Base-by-base conservation (phyloP, 2,329 filamentous ascomycete genomes). In the Calycina herbarum region DNA sequence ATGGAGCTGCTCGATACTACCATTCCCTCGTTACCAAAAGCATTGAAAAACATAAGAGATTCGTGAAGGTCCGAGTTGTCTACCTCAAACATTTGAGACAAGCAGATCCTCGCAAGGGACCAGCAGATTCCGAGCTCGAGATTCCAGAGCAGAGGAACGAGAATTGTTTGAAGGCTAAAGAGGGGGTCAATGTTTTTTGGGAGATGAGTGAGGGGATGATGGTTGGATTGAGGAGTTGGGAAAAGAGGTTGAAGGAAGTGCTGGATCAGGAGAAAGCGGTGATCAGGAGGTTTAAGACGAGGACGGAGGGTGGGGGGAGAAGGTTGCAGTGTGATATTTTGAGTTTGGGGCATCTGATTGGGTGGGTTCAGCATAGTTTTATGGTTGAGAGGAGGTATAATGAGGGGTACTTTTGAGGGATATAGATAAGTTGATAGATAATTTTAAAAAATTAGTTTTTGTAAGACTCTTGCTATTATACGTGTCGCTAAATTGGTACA, bases 361-460 rank as follows among this genome's bases (percentile, higher is more conserved):
- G 48, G 20, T 54, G 48, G 48, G 48, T 54, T 24, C 48, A 54
- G 20, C 48, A 54, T 27, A 54, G 48, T 27, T 54, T 54, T 54
- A 54, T 54, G 20, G 48, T 54, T 24, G 48, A 54, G 48, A 54
- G 48, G 48, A 54, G 24, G 48, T 54, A 54, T 54, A 13, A 54
- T 54, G 48, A 54, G 20, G 48, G 48, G n/a, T 54, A 27, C 20
- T 54, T 54, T 27, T 54, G 20, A n/a, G 13, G 5, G 38, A 13
- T 38, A 51, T 24, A 5, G 20, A 29, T 13, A 8, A 8, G n/a
- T 20, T 4, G 8, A 24, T 29, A 13, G 20, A 5, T 17, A 15
- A 15, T 13, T 40, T 15, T 5, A 17, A 13, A 17, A 17, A 3
- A 17, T 40, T 15, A 17, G 5, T 40, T 4, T 40, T 40, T 15